phyloP scores from a whole-genome alignment of 202 grass and related monocot genomes.

The Setaria viridis region DNA sequence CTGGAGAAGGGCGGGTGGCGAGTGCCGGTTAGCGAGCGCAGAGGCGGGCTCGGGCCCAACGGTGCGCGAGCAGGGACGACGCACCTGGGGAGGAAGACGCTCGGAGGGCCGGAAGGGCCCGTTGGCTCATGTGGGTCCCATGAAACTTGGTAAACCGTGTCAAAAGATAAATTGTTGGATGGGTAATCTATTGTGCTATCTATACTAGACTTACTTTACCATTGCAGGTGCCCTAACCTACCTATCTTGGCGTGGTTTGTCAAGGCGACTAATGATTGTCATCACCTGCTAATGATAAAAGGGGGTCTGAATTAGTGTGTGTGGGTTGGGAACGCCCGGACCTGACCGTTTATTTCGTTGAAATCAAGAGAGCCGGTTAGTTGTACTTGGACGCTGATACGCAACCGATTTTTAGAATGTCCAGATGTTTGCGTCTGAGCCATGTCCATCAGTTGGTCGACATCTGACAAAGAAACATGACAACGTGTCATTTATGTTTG shows the following conservation, averaged over 20 bases:
- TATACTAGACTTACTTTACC: no score
- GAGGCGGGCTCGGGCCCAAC: no score
- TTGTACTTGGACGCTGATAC: slow-evolving; percentile 33
- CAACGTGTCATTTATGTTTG: no score
- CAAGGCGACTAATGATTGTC: slow-evolving; percentile 35
- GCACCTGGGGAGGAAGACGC: no score
- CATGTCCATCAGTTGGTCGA: slow-evolving; percentile 26
- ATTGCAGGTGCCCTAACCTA: neutral
- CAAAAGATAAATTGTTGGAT: no score
- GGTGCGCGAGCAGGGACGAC: no score
- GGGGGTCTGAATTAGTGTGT: neutral
- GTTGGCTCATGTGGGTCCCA: no score
- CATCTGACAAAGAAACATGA: neutral
- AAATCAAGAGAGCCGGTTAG: neutral
- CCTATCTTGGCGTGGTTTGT: slow-evolving; percentile 23
- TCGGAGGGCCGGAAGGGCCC: no score
- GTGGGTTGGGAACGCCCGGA: slow-evolving; percentile 33
- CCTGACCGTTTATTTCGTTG: slow-evolving; percentile 42
- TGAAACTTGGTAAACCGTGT: no score
- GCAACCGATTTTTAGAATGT: slow-evolving; percentile 37
- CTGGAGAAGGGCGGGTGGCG: no score
- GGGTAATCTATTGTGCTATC: no score
- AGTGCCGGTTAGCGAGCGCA: no score
- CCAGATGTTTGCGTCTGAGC: slow-evolving; percentile 35
- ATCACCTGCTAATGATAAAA: slow-evolving; percentile 33